A percentile compares a stretch with the other conserved stretches of the same genome.
Evolutionary conservation across 805 yeast genomes (phyloP).

Genomic region (Candida pseudofarinosa): DNA sequence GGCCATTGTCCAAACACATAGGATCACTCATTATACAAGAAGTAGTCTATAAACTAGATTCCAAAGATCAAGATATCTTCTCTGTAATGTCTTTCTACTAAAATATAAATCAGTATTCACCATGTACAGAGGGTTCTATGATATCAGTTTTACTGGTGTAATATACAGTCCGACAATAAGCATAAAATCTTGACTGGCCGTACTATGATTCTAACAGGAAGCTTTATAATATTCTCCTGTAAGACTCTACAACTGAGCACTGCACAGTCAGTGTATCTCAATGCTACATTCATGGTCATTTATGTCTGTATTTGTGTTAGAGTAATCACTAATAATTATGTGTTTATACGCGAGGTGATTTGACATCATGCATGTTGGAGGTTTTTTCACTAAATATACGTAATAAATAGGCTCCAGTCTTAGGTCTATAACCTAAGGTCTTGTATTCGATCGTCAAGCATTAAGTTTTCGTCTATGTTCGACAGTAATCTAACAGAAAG

Average conservation of each 20-base stretch:
- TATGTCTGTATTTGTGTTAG: no score
- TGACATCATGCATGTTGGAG: no score
- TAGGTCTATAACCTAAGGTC: slow-evolving; percentile 23
- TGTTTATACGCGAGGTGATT: no score
- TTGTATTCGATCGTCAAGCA: slow-evolving; percentile 31
- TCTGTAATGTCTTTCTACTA: background rate
- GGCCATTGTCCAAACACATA: background rate
- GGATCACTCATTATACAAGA: background rate
- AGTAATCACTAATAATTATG: no score
- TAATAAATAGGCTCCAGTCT: no score
- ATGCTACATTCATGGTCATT: no score
- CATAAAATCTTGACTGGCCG: background rate
- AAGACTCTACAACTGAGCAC: no score
- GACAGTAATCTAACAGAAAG: slow-evolving; percentile 2
- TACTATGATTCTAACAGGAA: no score
- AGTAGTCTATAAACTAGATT: background rate
- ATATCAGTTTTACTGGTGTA: background rate
- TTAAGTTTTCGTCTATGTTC: slow-evolving; percentile 25
- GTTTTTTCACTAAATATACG: no score
- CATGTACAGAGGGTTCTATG: background rate
- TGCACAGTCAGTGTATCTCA: no score
- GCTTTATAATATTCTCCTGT: no score
- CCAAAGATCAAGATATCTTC: background rate
- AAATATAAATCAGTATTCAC: background rate
- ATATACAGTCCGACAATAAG: background rate